phyloP scores from a whole-genome alignment of 75 land plant genomes.

The Ceratopteris richardii region DNA sequence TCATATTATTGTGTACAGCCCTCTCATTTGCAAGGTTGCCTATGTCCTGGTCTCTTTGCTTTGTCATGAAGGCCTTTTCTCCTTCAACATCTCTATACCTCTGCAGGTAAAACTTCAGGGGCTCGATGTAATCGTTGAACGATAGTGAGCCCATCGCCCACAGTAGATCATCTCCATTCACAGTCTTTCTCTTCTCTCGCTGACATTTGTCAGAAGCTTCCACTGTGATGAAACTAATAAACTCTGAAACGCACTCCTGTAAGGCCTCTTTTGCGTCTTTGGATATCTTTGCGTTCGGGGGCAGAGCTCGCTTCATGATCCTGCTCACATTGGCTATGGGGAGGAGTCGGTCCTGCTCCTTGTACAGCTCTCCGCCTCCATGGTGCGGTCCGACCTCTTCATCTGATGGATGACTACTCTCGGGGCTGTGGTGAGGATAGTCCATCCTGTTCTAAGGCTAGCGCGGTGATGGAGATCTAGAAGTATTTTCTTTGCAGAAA shows the following conservation, averaged over 20 bases:
- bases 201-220: slow-evolving; percentile 77
- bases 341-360: slow-evolving; percentile 69
- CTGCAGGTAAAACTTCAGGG: slow-evolving; percentile 59
- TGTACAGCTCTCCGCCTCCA: slow-evolving; percentile 14
- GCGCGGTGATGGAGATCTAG: no score
- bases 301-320: slow-evolving; percentile 69
- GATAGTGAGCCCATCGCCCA: slow-evolving; percentile 81
- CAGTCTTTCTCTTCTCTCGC: slow-evolving; percentile 69
- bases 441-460: no score
- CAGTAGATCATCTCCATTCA: slow-evolving; percentile 70
- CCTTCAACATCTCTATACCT: slow-evolving; percentile 62
- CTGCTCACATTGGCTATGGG: slow-evolving; percentile 74
- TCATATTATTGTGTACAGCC: no score
- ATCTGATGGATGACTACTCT: background rate
- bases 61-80: slow-evolving; percentile 12
- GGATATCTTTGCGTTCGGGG: slow-evolving; percentile 67
- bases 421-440: background rate
- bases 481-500: no score
- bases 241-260: slow-evolving; percentile 80
- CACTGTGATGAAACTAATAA: slow-evolving; percentile 75
- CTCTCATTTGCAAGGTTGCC: no score
- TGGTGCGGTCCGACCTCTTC: slow-evolving; percentile 2
- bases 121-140: slow-evolving; percentile 71
- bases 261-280: slow-evolving; percentile 78
- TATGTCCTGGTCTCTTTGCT: no score